These are phyloP conservation scores for Westerdykella sp. DNA, from an alignment of 2,329 filamentous ascomycete genomes.

Conservation along the genomic window DNA sequence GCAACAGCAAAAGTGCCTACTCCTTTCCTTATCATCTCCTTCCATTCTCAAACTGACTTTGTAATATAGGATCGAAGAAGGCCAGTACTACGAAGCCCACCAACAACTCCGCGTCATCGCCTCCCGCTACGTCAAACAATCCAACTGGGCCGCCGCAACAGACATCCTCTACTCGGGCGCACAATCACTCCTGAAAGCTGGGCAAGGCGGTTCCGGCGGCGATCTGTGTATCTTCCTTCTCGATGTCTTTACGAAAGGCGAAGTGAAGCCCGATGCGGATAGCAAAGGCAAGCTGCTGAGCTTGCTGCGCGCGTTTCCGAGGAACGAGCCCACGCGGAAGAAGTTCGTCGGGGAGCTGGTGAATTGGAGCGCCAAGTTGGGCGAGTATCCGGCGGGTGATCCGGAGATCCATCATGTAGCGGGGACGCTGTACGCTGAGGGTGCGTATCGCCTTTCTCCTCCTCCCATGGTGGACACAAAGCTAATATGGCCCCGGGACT, in stretches of 20 bases:
- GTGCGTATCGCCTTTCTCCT: conserved; percentile 30
- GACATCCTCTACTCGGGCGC: conserved; percentile 82
- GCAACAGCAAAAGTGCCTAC: conserved; percentile 66
- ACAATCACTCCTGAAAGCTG: conserved; percentile 77
- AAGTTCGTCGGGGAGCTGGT: conserved; percentile 85
- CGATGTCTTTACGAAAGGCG: conserved; percentile 85
- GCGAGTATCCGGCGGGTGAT: conserved; percentile 85
- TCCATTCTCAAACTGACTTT: conserved; percentile 11
- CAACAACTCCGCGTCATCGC: conserved; percentile 96
- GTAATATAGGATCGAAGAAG: conserved; percentile 66
- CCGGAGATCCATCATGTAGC: conserved; percentile 91
- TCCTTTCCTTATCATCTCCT: not conserved
- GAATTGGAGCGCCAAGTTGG: conserved; percentile 79
- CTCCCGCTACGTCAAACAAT: conserved; percentile 82
- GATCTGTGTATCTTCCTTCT: conserved; percentile 82
- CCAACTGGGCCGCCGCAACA: conserved; percentile 77
- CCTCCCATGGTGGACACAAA: not conserved
- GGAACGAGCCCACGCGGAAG: conserved; percentile 84
- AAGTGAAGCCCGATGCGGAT: conserved; percentile 67
- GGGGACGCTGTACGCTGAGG: conserved; percentile 79
- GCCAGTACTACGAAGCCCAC: conserved; percentile 95
- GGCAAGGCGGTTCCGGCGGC: conserved; percentile 88
- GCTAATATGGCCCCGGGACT: conserved; percentile 1
- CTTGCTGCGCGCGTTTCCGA: conserved; percentile 71
- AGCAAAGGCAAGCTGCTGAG: conserved; percentile 70